These are phyloP conservation scores for Lasiodiplodia theobromae DNA, from an alignment of 2,329 filamentous ascomycete species.

Conservation along the genomic window DNA sequence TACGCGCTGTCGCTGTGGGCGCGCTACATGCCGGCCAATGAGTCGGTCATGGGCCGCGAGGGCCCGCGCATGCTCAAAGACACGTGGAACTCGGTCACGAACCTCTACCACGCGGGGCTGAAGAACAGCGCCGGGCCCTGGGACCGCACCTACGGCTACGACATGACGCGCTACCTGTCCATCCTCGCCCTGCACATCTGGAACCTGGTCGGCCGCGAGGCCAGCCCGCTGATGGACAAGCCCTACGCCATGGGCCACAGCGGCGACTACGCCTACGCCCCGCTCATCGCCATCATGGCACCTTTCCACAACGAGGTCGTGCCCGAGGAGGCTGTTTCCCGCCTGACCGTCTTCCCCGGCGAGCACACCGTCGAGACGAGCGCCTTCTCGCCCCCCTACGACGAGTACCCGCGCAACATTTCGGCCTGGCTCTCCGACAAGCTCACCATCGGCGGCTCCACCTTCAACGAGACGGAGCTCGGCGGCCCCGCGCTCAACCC, in stretches of 20 bases:
- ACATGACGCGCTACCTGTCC: slow-evolving; percentile 68
- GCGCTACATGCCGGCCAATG: slow-evolving; percentile 63
- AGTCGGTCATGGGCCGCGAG: slow-evolving; percentile 61
- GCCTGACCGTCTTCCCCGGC: slow-evolving; percentile 58
- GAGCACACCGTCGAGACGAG: slow-evolving; percentile 62
- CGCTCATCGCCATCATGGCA: slow-evolving; percentile 63
- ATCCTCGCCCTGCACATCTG: slow-evolving; percentile 67
- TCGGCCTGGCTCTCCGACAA: slow-evolving; percentile 64
- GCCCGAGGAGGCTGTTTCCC: slow-evolving; percentile 46
- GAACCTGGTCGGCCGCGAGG: slow-evolving; percentile 57
- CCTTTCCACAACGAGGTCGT: slow-evolving; percentile 58
- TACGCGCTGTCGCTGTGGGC: slow-evolving; percentile 66
- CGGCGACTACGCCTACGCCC: slow-evolving; percentile 65
- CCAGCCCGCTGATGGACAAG: slow-evolving; percentile 35
- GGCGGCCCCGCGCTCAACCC: slow-evolving; percentile 63
- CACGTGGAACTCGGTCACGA: slow-evolving; percentile 60
- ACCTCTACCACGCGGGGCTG: slow-evolving; percentile 65
- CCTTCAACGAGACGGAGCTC: slow-evolving; percentile 62
- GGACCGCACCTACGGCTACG: slow-evolving; percentile 69
- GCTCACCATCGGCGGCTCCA: slow-evolving; percentile 67
- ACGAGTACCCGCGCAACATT: slow-evolving; percentile 64
- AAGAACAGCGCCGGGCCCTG: slow-evolving; percentile 70
- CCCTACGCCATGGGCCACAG: slow-evolving; percentile 65
- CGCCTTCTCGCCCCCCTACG: slow-evolving; percentile 66
- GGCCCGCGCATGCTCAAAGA: slow-evolving; percentile 60